Base-by-base conservation (phyloP, 164 flowering plant species). In the Piper longum region DNA sequence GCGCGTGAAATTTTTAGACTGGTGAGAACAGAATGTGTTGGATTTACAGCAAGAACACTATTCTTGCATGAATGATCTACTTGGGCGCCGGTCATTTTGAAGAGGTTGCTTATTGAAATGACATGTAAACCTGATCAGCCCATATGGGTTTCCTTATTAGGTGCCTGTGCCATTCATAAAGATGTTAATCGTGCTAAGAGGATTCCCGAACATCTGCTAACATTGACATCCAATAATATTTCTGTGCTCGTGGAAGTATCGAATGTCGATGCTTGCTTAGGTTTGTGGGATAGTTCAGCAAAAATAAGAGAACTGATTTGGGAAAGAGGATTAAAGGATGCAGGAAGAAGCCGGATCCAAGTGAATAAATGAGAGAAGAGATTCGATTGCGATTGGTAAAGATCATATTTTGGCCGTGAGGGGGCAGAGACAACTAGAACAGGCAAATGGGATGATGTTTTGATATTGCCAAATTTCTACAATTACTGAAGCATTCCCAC, bases 311-410 rank as follows among this genome's bases (percentile, higher is more conserved):
- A 65, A 41, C 41, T 65, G 42, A 55, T 65, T 56, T 67, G 62
- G 62, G 51, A 64, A 36, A 48, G 62, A 57, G 71, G 71, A 43
- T 58, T 26, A n/a, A 74, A 70, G 67, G 67, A 57, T 40, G 65
- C 68, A 54, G 74, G 74, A 13, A 67, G 65, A 64, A 74, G 77
- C 59, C 70, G 77, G 73, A 67, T 74, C 64, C 74, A 67, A 61
- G 60, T 70, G 39, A 61, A 51, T 17, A 54, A 45, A 44, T 71
- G 56, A 71, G 56, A 71, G 60, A 48, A 5, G 3, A 9, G 11
- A 9, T 48, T 48, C 14, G 0, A 48, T 48, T 48, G 52, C 52
- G 3, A 14, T 13, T 48, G 52, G 14, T 48, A 48, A 48, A 14
- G 52, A 8, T 48, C 52, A 5, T 48, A 44, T 26, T 26, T 26